Evolutionary conservation across 164 flowering plant genomes (phyloP).

Genomic region (Vitis labrusca): DNA sequence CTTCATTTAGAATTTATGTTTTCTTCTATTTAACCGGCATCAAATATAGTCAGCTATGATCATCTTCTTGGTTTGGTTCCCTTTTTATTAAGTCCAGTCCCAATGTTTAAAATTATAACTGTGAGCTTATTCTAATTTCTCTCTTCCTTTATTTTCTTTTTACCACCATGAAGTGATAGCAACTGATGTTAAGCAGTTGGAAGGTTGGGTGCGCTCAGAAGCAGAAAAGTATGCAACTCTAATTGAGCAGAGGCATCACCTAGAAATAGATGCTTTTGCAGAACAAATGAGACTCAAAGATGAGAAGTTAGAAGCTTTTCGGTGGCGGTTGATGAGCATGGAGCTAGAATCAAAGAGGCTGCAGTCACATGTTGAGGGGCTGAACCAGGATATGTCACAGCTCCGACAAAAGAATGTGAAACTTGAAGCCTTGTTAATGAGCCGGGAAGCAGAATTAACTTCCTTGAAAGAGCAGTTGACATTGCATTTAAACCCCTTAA

Average conservation of each 20-base stretch:
- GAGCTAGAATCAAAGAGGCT: conserved; percentile 78
- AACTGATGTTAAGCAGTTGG: conserved; percentile 46
- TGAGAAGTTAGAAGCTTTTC: conserved; percentile 74
- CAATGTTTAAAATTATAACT: no score
- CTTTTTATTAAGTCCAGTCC: not conserved
- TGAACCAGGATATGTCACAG: conserved; percentile 46
- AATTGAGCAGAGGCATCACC: conserved; percentile 61
- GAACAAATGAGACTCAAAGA: conserved; percentile 82
- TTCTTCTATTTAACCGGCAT: no score
- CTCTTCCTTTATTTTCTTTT: conserved; percentile 4
- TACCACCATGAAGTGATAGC: conserved; percentile 24
- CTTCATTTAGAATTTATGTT: not conserved
- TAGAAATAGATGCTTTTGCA: conserved; percentile 75
- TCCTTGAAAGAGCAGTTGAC: conserved; percentile 45
- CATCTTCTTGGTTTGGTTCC: not conserved
- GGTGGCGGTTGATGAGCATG: conserved; percentile 70
- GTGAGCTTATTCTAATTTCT: not conserved
- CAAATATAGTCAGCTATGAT: not conserved
- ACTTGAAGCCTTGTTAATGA: conserved; percentile 51
- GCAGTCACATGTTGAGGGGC: conserved; percentile 61
- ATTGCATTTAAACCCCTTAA: conserved; percentile 25
- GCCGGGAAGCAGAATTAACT: conserved; percentile 56
- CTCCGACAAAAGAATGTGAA: conserved; percentile 58
- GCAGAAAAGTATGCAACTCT: conserved; percentile 49
- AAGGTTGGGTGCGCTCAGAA: conserved; percentile 53